Percentiles rank a stretch among this genome's conserved stretches.
Evolutionary conservation across 495 filamentous ascomycete species (phyloP).

Genomic region (Penicillium parvum): DNA sequence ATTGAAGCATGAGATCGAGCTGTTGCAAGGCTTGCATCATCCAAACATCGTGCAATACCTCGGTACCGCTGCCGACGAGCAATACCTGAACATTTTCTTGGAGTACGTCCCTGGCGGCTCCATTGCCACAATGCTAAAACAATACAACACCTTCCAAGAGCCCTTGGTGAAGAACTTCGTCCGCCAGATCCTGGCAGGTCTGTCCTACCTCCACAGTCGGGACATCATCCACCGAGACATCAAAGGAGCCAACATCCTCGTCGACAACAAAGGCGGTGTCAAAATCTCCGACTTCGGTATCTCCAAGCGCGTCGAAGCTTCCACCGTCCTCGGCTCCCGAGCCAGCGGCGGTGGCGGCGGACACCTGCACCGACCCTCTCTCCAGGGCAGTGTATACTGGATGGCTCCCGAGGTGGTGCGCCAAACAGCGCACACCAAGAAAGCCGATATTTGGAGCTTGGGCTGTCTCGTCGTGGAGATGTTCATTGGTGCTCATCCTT

Average conservation of each 20-base stretch:
- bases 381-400: slow-evolving; percentile 98
- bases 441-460: slow-evolving; percentile 99
- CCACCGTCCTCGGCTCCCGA: slow-evolving; percentile 54
- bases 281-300: slow-evolving; percentile 99
- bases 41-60: slow-evolving; percentile 98
- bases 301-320: slow-evolving; percentile 91
- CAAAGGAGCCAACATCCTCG: slow-evolving; percentile 97
- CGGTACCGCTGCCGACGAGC: slow-evolving; percentile 83
- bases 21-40: slow-evolving; percentile 91
- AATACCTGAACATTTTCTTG: slow-evolving; percentile 98
- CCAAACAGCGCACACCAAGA: slow-evolving; percentile 95
- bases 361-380: slow-evolving; percentile 79
- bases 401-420: slow-evolving; percentile 99
- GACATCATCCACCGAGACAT: slow-evolving; percentile 99
- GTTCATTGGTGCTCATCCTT: slow-evolving; percentile 95
- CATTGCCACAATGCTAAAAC: slow-evolving; percentile 95
- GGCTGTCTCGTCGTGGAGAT: slow-evolving; percentile 98
- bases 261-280: slow-evolving; percentile 98
- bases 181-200: slow-evolving; percentile 87
- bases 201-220: slow-evolving; percentile 91
- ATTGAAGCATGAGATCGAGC: slow-evolving; percentile 90
- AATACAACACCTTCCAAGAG: slow-evolving; percentile 91
- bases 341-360: slow-evolving; percentile 46
- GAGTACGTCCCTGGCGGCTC: slow-evolving; percentile 98
- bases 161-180: slow-evolving; percentile 95